Percentiles rank a stretch among this genome's conserved stretches.
Conservation (phyloP, 768 basidiomycete genomes). For the Tubosaeta sp. region DNA sequence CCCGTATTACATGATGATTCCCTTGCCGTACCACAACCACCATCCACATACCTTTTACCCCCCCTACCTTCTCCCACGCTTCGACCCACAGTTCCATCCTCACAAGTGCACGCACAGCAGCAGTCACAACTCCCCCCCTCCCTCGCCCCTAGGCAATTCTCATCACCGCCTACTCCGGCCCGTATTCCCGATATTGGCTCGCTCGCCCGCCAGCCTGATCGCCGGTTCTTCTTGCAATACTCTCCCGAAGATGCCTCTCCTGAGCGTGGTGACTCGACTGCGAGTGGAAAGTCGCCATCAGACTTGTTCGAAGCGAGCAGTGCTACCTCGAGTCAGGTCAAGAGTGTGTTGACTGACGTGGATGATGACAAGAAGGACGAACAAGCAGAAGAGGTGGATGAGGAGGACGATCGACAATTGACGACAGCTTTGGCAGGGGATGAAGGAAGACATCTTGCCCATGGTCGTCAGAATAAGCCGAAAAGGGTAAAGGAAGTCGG, state of each 20-base stretch:
- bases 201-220: constrained; percentile 35
- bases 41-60: constrained; percentile 26
- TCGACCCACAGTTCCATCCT: constrained; percentile 2
- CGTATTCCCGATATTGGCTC: constrained; percentile 21
- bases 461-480: constrained; percentile 20
- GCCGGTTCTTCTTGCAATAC: constrained; percentile 43
- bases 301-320: constrained; percentile 35
- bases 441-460: constrained; percentile 6
- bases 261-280: constrained; percentile 32
- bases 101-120: constrained; percentile 1
- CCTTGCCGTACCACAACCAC: constrained; percentile 22
- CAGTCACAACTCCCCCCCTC: constrained; percentile 20
- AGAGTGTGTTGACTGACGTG: constrained; percentile 19
- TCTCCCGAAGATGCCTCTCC: constrained; percentile 39
- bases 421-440: constrained; percentile 8
- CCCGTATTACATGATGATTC: constrained; percentile 38
- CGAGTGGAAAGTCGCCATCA: constrained; percentile 31
- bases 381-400: constrained; percentile 11
- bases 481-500: constrained; percentile 33
- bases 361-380: constrained; percentile 16
- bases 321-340: constrained; percentile 30
- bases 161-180: constrained; percentile 4
- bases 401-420: constrained; percentile 23
- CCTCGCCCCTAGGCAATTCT: neutral
- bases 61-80: constrained; percentile 27